Conservation (phyloP, 1,284 basidiomycete species). For the Limonomyces culmigenus region DNA sequence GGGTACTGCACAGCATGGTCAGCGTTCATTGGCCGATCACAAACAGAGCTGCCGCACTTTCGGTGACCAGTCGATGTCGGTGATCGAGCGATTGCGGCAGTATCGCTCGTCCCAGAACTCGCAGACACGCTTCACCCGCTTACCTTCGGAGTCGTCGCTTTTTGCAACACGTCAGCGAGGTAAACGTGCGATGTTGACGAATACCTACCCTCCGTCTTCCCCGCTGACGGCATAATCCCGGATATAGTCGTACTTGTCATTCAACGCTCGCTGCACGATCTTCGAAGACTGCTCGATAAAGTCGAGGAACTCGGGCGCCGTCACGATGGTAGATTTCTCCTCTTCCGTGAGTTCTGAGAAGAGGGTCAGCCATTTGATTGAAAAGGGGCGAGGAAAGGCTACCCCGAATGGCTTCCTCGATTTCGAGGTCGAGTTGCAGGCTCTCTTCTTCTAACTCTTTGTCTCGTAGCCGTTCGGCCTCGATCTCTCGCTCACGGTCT, state of each 20-base stretch:
- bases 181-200: not conserved
- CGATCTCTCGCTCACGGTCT: slow-evolving; percentile 35
- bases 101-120: slow-evolving; percentile 82
- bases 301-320: slow-evolving; percentile 77
- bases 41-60: slow-evolving; percentile 35
- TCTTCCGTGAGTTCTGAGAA: slow-evolving; percentile 66
- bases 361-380: slow-evolving; percentile 2
- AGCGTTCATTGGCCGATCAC: slow-evolving; percentile 6
- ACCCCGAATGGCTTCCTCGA: slow-evolving; percentile 73
- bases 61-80: slow-evolving; percentile 93
- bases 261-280: slow-evolving; percentile 90
- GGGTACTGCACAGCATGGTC: slow-evolving; percentile 58
- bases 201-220: slow-evolving; percentile 52
- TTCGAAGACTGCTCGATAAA: slow-evolving; percentile 94
- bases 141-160: slow-evolving; percentile 81
- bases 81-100: slow-evolving; percentile 84
- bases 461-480: slow-evolving; percentile 56
- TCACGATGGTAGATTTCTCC: slow-evolving; percentile 65
- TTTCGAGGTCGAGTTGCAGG: slow-evolving; percentile 60
- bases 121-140: slow-evolving; percentile 75
- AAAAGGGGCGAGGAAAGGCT: slow-evolving; percentile 8
- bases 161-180: not conserved
- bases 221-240: slow-evolving; percentile 84
- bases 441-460: slow-evolving; percentile 71
- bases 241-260: slow-evolving; percentile 93